phyloP scores from a whole-genome alignment of 1,139 yeast genomes.

The Hyphopichia pseudoburtonii region DNA sequence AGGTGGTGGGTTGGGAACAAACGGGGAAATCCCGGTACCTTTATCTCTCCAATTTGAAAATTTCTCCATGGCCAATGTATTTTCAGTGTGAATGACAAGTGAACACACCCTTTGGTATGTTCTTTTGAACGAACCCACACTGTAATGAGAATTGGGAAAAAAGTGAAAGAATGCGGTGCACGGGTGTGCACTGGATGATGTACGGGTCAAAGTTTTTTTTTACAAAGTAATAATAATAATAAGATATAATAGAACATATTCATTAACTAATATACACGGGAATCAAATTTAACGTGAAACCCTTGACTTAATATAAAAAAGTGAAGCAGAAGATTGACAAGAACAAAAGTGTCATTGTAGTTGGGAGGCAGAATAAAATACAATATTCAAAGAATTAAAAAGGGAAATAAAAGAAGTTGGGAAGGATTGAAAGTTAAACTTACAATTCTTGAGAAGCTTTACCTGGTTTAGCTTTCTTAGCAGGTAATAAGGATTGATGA shows the following conservation, averaged over 20 bases:
- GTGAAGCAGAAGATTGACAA: neutral
- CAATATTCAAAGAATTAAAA: slow-evolving; percentile 6
- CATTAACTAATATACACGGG: slow-evolving; percentile 20
- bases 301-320: slow-evolving; percentile 1
- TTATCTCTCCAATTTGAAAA: slow-evolving; percentile 74
- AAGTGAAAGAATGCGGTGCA: too few relatives aligned
- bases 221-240: too few relatives aligned
- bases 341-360: neutral
- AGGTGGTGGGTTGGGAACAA: slow-evolving; percentile 47
- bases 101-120: too few relatives aligned
- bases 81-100: too few relatives aligned
- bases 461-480: slow-evolving; percentile 75
- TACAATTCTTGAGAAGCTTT: slow-evolving; percentile 89
- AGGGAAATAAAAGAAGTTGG: slow-evolving; percentile 1
- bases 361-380: slow-evolving; percentile 1
- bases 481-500: slow-evolving; percentile 93
- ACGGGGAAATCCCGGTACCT: slow-evolving; percentile 83
- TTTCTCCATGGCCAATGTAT: slow-evolving; percentile 55
- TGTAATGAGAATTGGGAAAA: too few relatives aligned
- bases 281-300: slow-evolving; percentile 4
- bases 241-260: slow-evolving; percentile 11
- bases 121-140: too few relatives aligned
- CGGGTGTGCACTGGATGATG: too few relatives aligned
- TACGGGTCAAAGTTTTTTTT: too few relatives aligned
- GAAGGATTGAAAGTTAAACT: slow-evolving; percentile 14